A percentile compares a stretch with the other conserved stretches of the same genome.
phyloP scores from a whole-genome alignment of 495 filamentous ascomycete genomes.

The Podospora appendiculata region DNA sequence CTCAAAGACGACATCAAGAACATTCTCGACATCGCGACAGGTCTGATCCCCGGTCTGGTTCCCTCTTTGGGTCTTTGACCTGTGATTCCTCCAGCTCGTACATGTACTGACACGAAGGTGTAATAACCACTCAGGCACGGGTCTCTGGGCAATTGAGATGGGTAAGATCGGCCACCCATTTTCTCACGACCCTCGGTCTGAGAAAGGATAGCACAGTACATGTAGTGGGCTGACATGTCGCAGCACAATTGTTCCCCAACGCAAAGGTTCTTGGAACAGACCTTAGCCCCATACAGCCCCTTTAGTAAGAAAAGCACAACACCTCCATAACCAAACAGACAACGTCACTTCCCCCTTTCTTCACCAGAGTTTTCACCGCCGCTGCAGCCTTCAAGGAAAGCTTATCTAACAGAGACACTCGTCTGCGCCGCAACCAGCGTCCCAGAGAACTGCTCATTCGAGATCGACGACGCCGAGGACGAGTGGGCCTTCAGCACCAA shows the following conservation, averaged over 20 bases:
- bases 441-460: constrained; percentile 37
- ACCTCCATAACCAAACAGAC: neutral
- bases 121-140: constrained; percentile 20
- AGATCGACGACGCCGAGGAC: constrained; percentile 42
- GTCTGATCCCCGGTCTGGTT: constrained; percentile 3
- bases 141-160: constrained; percentile 27
- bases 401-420: neutral
- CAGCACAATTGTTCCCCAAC: constrained; percentile 15
- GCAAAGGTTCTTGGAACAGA: constrained; percentile 31
- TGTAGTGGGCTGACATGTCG: constrained; percentile 1
- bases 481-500: constrained; percentile 30
- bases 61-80: neutral
- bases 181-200: constrained; percentile 1
- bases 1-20: constrained; percentile 22
- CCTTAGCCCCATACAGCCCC: constrained; percentile 38
- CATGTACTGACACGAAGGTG: constrained; percentile 1
- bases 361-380: no score
- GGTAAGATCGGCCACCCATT: neutral
- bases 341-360: no score
- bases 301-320: constrained; percentile 18
- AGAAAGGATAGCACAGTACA: neutral
- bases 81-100: no score
- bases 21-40: constrained; percentile 32
- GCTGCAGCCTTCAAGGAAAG: no score
- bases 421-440: constrained; percentile 14